A percentile compares a stretch with the other conserved stretches of the same genome.
Evolutionary conservation across 768 basidiomycete genomes (phyloP).

Genomic region (Lactarius trivialis): DNA sequence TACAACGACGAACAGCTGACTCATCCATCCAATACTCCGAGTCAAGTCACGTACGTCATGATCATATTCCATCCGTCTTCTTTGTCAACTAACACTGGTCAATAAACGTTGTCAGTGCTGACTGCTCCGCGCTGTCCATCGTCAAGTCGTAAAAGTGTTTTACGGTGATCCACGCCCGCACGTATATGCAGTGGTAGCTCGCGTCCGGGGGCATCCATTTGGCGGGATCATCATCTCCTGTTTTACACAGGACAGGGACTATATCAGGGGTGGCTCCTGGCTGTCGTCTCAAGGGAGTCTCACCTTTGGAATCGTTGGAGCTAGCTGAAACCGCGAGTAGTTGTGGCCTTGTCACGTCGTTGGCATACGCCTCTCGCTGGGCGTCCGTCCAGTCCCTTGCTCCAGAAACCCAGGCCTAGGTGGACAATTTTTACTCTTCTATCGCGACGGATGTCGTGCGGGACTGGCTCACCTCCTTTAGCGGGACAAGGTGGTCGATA

Average conservation of each 20-base stretch:
- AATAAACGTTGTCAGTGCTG: slow-evolving; percentile 38
- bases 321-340: slow-evolving; percentile 45
- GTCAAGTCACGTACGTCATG: not conserved
- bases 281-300: not conserved
- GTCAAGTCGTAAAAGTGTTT: slow-evolving; percentile 46
- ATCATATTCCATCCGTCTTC: not conserved
- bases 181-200: slow-evolving; percentile 46
- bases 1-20: no score
- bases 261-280: not conserved
- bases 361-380: slow-evolving; percentile 46
- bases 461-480: slow-evolving; percentile 38
- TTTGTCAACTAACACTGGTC: not conserved
- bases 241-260: not conserved
- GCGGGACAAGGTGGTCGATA: slow-evolving; percentile 50
- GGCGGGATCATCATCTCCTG: slow-evolving; percentile 46
- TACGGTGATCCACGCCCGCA: slow-evolving; percentile 44
- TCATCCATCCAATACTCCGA: not conserved
- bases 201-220: slow-evolving; percentile 46
- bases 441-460: not conserved
- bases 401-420: slow-evolving; percentile 49
- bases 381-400: slow-evolving; percentile 46
- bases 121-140: slow-evolving; percentile 46
- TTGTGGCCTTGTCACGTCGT: slow-evolving; percentile 50
- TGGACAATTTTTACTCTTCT: not conserved
- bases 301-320: slow-evolving; percentile 44